phyloP scores from a whole-genome alignment of 129 eudicot species.

The Scalesia atractyloides region DNA sequence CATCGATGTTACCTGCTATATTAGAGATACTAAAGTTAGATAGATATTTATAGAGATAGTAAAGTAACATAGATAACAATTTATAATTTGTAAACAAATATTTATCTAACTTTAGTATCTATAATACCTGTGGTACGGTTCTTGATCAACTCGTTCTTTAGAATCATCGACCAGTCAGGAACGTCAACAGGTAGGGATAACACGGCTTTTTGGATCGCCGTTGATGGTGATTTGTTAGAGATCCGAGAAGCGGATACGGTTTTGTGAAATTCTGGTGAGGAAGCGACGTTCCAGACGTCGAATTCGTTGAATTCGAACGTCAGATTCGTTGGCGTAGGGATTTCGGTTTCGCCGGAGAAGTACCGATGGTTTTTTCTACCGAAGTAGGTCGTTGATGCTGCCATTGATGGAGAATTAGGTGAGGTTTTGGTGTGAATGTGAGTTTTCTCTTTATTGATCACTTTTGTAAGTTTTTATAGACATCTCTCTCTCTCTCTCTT shows the following conservation, averaged over 20 bases:
- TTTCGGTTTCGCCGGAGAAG: constrained; percentile 38
- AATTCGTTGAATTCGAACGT: constrained; percentile 73
- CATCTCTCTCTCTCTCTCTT: background rate
- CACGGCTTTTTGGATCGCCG: constrained; percentile 26
- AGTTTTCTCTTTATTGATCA: background rate
- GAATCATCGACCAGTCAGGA: constrained; percentile 78
- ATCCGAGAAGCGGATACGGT: constrained; percentile 35
- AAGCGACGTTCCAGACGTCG: constrained; percentile 58
- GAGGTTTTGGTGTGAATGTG: background rate
- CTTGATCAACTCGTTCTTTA: constrained; percentile 48
- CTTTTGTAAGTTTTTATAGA: background rate
- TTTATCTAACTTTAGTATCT: background rate
- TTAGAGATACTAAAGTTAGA: too few relatives aligned
- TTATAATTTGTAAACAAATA: background rate
- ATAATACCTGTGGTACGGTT: constrained; percentile 37
- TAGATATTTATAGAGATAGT: too few relatives aligned
- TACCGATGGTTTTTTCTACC: constrained; percentile 56
- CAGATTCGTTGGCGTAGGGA: constrained; percentile 30
- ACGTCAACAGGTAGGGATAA: constrained; percentile 67
- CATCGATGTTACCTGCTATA: constrained; percentile 10
- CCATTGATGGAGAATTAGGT: constrained; percentile 45
- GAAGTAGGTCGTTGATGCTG: constrained; percentile 58
- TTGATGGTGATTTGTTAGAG: constrained; percentile 32
- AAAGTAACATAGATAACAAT: background rate
- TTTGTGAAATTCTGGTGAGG: constrained; percentile 60